phyloP scores from a whole-genome alignment of 2,329 filamentous ascomycete species.

The Verticillium tricorpus region DNA sequence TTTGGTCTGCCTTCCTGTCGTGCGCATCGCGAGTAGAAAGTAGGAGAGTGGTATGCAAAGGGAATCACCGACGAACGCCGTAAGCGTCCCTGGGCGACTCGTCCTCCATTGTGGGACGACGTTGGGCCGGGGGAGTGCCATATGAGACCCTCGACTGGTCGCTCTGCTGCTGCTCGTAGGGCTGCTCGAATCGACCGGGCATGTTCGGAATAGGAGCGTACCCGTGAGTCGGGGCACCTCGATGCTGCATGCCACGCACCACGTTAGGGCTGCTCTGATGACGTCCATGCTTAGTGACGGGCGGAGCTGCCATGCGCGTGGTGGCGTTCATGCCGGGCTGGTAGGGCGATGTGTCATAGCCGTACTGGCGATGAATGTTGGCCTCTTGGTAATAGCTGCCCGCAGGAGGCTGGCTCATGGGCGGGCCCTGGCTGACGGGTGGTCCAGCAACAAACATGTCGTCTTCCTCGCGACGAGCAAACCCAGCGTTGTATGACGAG shows the following conservation, averaged over 20 bases:
- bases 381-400: slow-evolving; percentile 18
- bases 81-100: slow-evolving; percentile 2
- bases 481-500: slow-evolving; percentile 13
- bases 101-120: slow-evolving; percentile 5
- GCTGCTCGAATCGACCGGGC: slow-evolving; percentile 5
- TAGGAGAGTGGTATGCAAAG: background rate
- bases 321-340: slow-evolving; percentile 3
- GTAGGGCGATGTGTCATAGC: slow-evolving; percentile 7
- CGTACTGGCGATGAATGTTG: slow-evolving; percentile 10
- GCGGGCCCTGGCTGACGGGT: background rate
- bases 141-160: slow-evolving; percentile 4
- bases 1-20: background rate
- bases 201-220: slow-evolving; percentile 11
- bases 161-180: slow-evolving; percentile 9
- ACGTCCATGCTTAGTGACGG: slow-evolving; percentile 18
- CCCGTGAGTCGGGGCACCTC: slow-evolving; percentile 10
- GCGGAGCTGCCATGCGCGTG: slow-evolving; percentile 2
- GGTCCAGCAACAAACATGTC: background rate
- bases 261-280: slow-evolving; percentile 20
- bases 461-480: slow-evolving; percentile 11
- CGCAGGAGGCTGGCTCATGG: slow-evolving; percentile 6
- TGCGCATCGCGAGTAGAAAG: slow-evolving; percentile 1
- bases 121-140: slow-evolving; percentile 5
- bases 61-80: background rate
- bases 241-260: slow-evolving; percentile 9